Base-by-base conservation (phyloP, 768 basidiomycete species). In the Tulasnella sp. region DNA sequence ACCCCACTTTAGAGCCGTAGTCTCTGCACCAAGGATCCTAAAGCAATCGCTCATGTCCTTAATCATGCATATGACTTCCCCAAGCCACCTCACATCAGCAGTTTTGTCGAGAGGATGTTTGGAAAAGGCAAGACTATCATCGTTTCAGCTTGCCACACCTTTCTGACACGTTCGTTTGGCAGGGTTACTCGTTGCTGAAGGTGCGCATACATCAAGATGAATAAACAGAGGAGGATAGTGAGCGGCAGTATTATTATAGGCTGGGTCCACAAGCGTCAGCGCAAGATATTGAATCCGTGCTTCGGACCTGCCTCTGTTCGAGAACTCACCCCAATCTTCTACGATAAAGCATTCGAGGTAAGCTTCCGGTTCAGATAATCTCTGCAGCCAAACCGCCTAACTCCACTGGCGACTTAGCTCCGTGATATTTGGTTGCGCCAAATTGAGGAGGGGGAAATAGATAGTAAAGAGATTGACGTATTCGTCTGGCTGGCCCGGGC, bases 251-350 rank as follows among this genome's bases (percentile, higher is more conserved):
- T 18, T 42, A 24, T 48, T 41, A 44, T 31, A 75, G 76, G 76
- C 41, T n/a, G 28, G 14, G 76, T 11, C 34, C 76, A 77, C 76
- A 48, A 58, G 28, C 46, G 76, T 54, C 76, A 77, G 40, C 48
- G 46, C 37, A 40, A 41, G 24, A 64, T 79, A 8, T 24, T 79
- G 92, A 93, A 92, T 81, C 92, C 92, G 18, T 92, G 91, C 0
- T 93, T 93, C 81, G 91, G 92, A 0, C 87, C 88, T 2, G 85
- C 88, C 0, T 91, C 92, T 82, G 88, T 93, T 64, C 87, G 91
- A 2, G 90, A 89, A 58, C 83, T 92, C 20, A 91, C 91, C 0
- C 87, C 87, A 18, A 89, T 90, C 12, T 92, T 93, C 81, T 82
- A 91, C 6, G 87, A 89, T 2, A 92, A 92, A 84, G 86, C 92